Evolutionary conservation across 2,329 filamentous ascomycete genomes (phyloP).

Genomic region (Ophiostoma tasmaniense): DNA sequence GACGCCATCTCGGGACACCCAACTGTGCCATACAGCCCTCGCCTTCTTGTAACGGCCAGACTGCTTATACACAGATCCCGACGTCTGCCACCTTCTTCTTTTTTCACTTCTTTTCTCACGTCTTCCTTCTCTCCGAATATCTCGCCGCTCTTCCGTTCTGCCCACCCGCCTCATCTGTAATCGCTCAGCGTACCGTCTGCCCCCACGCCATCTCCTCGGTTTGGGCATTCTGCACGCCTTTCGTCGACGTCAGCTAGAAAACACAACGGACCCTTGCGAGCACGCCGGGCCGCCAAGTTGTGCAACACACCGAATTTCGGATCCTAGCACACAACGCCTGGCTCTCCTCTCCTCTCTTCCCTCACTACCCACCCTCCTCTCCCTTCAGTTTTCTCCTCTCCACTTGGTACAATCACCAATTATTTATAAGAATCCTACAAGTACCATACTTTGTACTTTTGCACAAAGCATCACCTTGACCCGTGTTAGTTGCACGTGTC

Average conservation of each 20-base stretch:
- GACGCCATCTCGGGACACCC: not conserved
- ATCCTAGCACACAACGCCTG: not conserved
- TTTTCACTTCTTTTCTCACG: not conserved
- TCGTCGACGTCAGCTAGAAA: not conserved
- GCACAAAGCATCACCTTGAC: not conserved
- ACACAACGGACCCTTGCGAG: not conserved
- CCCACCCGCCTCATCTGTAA: not conserved
- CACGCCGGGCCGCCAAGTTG: not conserved
- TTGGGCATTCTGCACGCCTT: not conserved
- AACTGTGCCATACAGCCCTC: not conserved
- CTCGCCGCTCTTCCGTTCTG: not conserved
- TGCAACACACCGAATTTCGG: not conserved
- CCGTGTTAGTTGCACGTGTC: not conserved
- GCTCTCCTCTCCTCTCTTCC: not conserved
- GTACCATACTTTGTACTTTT: constrained; percentile 2
- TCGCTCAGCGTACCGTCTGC: not conserved
- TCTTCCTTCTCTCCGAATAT: not conserved
- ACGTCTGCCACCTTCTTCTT: not conserved
- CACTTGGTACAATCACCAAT: not conserved
- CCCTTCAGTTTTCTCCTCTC: not conserved
- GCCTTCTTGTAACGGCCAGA: not conserved
- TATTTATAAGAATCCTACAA: not conserved
- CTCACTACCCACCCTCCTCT: not conserved
- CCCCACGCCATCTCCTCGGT: not conserved
- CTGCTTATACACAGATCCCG: not conserved